Evolutionary conservation across 108 stramenopile genomes (phyloP).

Genomic region (Skeletonema menzelii): DNA sequence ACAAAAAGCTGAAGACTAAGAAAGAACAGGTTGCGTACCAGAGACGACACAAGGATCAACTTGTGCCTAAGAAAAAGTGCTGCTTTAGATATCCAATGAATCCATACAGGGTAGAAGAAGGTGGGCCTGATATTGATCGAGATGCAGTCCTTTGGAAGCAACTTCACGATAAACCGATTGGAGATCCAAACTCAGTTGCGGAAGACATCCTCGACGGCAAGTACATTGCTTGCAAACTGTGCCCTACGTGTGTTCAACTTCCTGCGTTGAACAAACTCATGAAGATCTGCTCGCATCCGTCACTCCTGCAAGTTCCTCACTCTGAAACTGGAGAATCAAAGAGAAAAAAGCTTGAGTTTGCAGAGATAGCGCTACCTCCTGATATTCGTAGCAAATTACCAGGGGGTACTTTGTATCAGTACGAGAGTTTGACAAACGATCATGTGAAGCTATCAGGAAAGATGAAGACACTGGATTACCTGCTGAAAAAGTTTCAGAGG

Average conservation of each 20-base stretch:
- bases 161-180: conserved; percentile 28
- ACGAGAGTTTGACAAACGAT: conserved; percentile 73
- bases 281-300: conserved; percentile 77
- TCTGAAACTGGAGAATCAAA: conserved; percentile 40
- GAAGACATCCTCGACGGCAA: conserved; percentile 30
- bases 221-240: conserved; percentile 19
- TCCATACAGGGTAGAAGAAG: conserved; percentile 31
- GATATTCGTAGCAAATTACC: conserved; percentile 65
- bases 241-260: conserved; percentile 70
- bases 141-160: conserved; percentile 67
- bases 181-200: conserved; percentile 12
- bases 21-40: conserved; percentile 70
- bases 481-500: conserved; percentile 39
- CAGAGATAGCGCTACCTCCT: conserved; percentile 67
- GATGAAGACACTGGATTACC: conserved; percentile 61
- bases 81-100: conserved; percentile 64
- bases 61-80: conserved; percentile 55
- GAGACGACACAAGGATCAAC: conserved; percentile 56
- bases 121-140: conserved; percentile 57
- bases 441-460: conserved; percentile 82
- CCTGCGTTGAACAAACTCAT: conserved; percentile 60
- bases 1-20: conserved; percentile 49
- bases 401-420: conserved; percentile 53
- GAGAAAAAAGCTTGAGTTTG: conserved; percentile 69
- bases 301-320: conserved; percentile 68